Evolutionary conservation across 108 stramenopile species (phyloP).

Genomic region (Epipyxis sp.): DNA sequence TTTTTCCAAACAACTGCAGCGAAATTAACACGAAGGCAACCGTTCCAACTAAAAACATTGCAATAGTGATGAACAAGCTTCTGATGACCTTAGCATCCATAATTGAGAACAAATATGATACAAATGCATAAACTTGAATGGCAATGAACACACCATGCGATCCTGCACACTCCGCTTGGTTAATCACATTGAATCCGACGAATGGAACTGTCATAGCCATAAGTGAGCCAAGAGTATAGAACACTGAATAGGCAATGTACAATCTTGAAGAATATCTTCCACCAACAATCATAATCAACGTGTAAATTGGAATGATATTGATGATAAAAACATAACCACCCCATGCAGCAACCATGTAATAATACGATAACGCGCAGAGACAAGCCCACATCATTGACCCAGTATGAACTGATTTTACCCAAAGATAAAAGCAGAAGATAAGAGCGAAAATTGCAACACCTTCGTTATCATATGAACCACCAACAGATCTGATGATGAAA

Average conservation of each 20-base stretch:
- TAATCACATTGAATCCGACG: constrained; percentile 49
- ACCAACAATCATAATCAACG: constrained; percentile 68
- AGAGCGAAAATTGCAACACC: constrained; percentile 88
- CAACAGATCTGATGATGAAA: constrained; percentile 74
- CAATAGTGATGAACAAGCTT: constrained; percentile 55
- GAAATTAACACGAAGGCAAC: constrained; percentile 55
- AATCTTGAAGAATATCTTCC: constrained; percentile 78
- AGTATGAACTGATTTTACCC: constrained; percentile 64
- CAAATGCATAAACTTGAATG: constrained; percentile 61
- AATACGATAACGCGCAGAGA: constrained; percentile 45
- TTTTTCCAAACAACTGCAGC: constrained; percentile 47
- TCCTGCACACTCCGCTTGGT: constrained; percentile 49
- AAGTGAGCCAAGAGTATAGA: constrained; percentile 81
- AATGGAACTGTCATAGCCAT: constrained; percentile 78
- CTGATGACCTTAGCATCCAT: constrained; percentile 47
- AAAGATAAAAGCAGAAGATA: constrained; percentile 86
- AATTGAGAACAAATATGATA: constrained; percentile 39
- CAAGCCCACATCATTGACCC: constrained; percentile 53
- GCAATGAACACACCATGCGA: constrained; percentile 52
- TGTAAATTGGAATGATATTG: constrained; percentile 91
- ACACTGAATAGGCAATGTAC: constrained; percentile 80
- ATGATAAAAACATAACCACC: constrained; percentile 96
- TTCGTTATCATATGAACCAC: constrained; percentile 98
- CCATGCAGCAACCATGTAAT: constrained; percentile 90
- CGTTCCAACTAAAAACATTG: constrained; percentile 42